phyloP scores from a whole-genome alignment of 1,139 yeast genomes.

The Zygoascus hellenicus region DNA sequence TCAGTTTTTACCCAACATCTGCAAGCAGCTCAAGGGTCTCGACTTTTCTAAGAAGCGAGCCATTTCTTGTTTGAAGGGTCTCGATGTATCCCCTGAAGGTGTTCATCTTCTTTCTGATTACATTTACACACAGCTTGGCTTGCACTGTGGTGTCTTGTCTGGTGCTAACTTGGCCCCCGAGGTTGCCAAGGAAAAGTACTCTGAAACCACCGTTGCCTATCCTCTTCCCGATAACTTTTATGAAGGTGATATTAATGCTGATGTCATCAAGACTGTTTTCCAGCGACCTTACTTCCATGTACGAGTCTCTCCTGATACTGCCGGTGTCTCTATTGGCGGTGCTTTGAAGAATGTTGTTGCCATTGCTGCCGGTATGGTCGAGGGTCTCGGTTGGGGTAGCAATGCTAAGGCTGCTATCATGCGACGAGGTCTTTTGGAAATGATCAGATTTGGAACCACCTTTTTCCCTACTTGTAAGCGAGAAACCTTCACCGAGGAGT shows the following conservation, averaged over 20 bases:
- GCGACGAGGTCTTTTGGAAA: constrained; percentile 89
- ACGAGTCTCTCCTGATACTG: constrained; percentile 78
- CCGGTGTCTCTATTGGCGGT: constrained; percentile 92
- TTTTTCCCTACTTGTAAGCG: constrained; percentile 66
- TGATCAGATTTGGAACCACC: constrained; percentile 72
- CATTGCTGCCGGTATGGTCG: constrained; percentile 89
- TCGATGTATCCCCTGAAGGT: constrained; percentile 74
- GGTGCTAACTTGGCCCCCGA: constrained; percentile 96
- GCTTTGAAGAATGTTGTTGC: constrained; percentile 94
- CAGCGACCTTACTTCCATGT: constrained; percentile 97
- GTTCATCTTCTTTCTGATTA: constrained; percentile 72
- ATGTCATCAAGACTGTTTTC: constrained; percentile 64
- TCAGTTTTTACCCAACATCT: constrained; percentile 74
- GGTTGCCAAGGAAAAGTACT: constrained; percentile 89
- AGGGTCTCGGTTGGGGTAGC: constrained; percentile 97
- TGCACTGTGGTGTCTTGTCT: constrained; percentile 88
- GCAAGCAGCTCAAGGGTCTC: constrained; percentile 69
- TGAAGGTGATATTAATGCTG: constrained; percentile 75
- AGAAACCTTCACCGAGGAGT: constrained; percentile 80
- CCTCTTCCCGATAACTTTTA: constrained; percentile 56
- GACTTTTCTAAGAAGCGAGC: constrained; percentile 69
- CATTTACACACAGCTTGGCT: constrained; percentile 68
- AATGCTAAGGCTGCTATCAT: constrained; percentile 94
- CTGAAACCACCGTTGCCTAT: constrained; percentile 93
- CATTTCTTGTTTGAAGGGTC: constrained; percentile 88